These are phyloP conservation scores for Gossypium gossypioides DNA, from an alignment of 441 rosid species.

Conservation along the genomic window DNA sequence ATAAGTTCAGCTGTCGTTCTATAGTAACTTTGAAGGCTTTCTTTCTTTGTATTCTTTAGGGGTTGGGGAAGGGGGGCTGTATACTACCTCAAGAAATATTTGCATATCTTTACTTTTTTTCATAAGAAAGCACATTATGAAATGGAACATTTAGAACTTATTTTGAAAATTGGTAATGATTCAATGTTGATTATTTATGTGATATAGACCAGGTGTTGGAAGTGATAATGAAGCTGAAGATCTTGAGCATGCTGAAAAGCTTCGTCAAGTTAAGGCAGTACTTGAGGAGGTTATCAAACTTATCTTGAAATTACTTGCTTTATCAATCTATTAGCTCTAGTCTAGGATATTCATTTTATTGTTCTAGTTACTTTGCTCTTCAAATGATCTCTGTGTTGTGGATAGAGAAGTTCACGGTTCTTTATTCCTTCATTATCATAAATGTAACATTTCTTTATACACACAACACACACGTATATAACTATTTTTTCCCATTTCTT, in stretches of 20 bases:
- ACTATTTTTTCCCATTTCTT: not conserved
- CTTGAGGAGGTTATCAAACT: constrained; percentile 78
- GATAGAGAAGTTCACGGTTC: not conserved
- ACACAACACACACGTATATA: not conserved
- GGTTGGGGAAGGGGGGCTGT: not conserved
- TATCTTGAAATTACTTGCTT: not conserved
- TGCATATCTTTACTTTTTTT: not conserved
- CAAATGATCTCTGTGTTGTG: not conserved
- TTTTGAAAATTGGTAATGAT: not conserved
- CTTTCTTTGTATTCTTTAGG: not conserved
- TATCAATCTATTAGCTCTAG: not conserved
- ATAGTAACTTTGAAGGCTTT: not conserved
- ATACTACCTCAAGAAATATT: not conserved
- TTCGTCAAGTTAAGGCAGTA: constrained; percentile 99
- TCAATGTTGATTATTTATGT: not conserved
- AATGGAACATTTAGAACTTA: not conserved
- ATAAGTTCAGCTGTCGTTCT: not conserved
- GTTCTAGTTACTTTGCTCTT: not conserved
- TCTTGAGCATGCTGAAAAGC: constrained; percentile 98
- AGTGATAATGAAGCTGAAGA: constrained; percentile 99
- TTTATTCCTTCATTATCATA: not conserved
- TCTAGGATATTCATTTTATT: not conserved
- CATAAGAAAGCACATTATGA: not conserved
- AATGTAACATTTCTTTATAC: not conserved
- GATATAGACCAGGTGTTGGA: constrained; percentile 59